Evolutionary conservation across 768 basidiomycete species (phyloP).

Genomic region (Leccinum broughii): DNA sequence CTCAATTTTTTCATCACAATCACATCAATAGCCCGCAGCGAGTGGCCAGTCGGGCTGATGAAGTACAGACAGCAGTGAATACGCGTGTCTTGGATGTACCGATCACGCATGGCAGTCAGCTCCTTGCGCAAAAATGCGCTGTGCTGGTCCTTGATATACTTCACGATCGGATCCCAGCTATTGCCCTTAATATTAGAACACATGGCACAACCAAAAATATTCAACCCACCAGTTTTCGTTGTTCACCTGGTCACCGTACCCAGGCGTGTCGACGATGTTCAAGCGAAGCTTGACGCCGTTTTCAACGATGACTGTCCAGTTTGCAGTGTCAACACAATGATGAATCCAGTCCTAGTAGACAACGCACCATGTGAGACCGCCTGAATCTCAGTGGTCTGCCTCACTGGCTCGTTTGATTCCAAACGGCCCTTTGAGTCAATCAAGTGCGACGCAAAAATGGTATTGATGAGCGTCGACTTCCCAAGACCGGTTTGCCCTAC

Average conservation of each 20-base stretch:
- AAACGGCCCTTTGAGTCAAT: constrained; percentile 97
- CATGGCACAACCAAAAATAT: background rate
- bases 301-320: constrained; percentile 80
- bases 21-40: constrained; percentile 93
- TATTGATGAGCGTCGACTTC: constrained; percentile 98
- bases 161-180: constrained; percentile 98
- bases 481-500: constrained; percentile 95
- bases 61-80: constrained; percentile 99
- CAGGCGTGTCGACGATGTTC: constrained; percentile 98
- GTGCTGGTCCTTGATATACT: constrained; percentile 99
- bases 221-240: constrained; percentile 90
- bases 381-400: constrained; percentile 97
- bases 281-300: constrained; percentile 92
- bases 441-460: constrained; percentile 97
- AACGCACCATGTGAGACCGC: constrained; percentile 86
- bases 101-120: constrained; percentile 97
- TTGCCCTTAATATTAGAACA: constrained; percentile 6
- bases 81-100: constrained; percentile 96
- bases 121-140: constrained; percentile 98
- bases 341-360: background rate
- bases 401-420: constrained; percentile 82
- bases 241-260: constrained; percentile 98
- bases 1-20: constrained; percentile 99
- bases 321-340: constrained; percentile 12
- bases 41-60: constrained; percentile 98